Conservation (phyloP, 164 flowering plant species). For the Liriodendron chinense region DNA sequence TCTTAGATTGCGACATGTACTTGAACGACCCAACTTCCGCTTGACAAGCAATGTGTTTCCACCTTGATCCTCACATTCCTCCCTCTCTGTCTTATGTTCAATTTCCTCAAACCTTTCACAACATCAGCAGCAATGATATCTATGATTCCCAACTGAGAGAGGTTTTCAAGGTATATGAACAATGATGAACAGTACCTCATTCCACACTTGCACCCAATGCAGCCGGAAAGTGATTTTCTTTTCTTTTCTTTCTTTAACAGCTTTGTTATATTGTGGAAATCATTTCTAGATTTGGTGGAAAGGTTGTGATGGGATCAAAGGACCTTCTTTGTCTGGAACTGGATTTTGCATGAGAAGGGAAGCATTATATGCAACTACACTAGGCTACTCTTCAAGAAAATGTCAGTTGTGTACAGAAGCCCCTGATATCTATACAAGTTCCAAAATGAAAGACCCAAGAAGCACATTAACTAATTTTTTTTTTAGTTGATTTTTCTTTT, state of each 20-base stretch:
- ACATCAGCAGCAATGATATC: slow-evolving; percentile 28
- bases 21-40: slow-evolving; percentile 36
- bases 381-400: not conserved
- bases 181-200: not conserved
- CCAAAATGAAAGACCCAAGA: too few relatives aligned
- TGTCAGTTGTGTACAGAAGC: not conserved
- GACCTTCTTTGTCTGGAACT: slow-evolving; percentile 28
- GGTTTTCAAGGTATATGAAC: slow-evolving; percentile 16
- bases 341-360: slow-evolving; percentile 31
- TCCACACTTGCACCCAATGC: not conserved
- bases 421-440: not conserved
- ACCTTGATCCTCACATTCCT: slow-evolving; percentile 28
- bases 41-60: slow-evolving; percentile 39
- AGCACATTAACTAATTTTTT: not conserved
- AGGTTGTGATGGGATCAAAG: slow-evolving; percentile 31
- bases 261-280: not conserved
- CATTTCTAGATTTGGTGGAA: slow-evolving; percentile 20
- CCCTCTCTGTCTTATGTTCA: slow-evolving; percentile 27
- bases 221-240: not conserved
- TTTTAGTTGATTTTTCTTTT: not conserved
- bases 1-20: slow-evolving; percentile 39
- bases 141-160: slow-evolving; percentile 18
- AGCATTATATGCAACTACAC: slow-evolving; percentile 24
- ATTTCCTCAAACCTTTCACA: slow-evolving; percentile 35
- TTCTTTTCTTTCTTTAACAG: not conserved